Conservation (phyloP, 768 basidiomycete species). For the Trametes elegans region DNA sequence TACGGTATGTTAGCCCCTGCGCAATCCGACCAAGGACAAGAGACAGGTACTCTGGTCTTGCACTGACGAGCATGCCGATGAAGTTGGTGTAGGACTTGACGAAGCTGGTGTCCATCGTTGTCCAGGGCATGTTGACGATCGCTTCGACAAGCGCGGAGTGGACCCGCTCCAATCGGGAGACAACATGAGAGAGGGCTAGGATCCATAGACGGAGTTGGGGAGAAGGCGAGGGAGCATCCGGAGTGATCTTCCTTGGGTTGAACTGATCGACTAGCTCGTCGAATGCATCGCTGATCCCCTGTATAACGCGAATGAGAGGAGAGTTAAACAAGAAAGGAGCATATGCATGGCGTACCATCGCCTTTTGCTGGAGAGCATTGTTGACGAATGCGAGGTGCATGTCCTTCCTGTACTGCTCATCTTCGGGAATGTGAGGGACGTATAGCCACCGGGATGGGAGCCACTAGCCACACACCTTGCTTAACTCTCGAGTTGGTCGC, state of each 20-base stretch:
- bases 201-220: slow-evolving; percentile 77
- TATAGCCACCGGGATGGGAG: no score
- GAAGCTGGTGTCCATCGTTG: slow-evolving; percentile 80
- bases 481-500: slow-evolving; percentile 78
- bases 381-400: slow-evolving; percentile 84
- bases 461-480: slow-evolving; percentile 34
- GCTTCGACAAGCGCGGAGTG: slow-evolving; percentile 84
- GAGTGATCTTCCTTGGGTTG: slow-evolving; percentile 44
- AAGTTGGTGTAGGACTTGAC: slow-evolving; percentile 89
- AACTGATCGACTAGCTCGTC: slow-evolving; percentile 91
- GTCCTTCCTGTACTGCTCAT: slow-evolving; percentile 72
- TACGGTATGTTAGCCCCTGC: slow-evolving; percentile 87
- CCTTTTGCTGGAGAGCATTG: slow-evolving; percentile 75
- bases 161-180: slow-evolving; percentile 80
- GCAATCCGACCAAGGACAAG: slow-evolving; percentile 80
- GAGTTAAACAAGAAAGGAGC: neutral
- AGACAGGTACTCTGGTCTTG: slow-evolving; percentile 87
- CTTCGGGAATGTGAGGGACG: slow-evolving; percentile 27
- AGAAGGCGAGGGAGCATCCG: slow-evolving; percentile 34
- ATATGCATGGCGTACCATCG: slow-evolving; percentile 46
- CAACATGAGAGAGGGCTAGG: slow-evolving; percentile 84
- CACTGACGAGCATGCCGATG: slow-evolving; percentile 87
- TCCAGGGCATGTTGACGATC: slow-evolving; percentile 88
- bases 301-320: neutral
- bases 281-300: slow-evolving; percentile 78